Conservation (phyloP, 179 eudicot genomes). For the Spergularia azorica region DNA sequence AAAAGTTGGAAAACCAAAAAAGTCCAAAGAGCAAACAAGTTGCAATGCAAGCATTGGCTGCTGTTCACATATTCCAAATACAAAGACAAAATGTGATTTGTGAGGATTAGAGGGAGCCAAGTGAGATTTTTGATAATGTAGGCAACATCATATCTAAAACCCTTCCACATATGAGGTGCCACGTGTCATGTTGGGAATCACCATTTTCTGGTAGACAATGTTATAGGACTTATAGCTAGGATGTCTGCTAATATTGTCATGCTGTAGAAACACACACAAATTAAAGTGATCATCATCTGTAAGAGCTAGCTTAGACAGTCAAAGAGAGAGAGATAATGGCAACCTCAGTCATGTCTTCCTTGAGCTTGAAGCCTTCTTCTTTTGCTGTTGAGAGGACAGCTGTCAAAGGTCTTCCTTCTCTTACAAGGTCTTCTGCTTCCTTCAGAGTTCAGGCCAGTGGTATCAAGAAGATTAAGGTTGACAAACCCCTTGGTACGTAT, state of each 20-base stretch:
- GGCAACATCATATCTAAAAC: conserved; percentile 23
- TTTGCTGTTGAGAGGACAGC: conserved; percentile 42
- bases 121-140: conserved; percentile 33
- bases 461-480: conserved; percentile 82
- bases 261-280: background rate
- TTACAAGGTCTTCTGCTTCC: conserved; percentile 45
- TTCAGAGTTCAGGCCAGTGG: conserved; percentile 71
- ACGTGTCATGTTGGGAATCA: conserved; percentile 30
- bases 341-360: conserved; percentile 60
- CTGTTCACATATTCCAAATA: background rate
- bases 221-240: conserved; percentile 11
- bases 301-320: background rate
- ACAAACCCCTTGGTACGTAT: conserved; percentile 64
- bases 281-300: background rate
- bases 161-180: conserved; percentile 30
- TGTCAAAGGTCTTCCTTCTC: conserved; percentile 78
- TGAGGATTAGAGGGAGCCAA: background rate
- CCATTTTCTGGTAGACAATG: conserved; percentile 8
- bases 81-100: conserved; percentile 1
- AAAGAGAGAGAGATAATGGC: conserved; percentile 44
- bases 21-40: background rate
- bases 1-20: background rate
- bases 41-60: background rate
- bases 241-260: background rate
- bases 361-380: conserved; percentile 60